Evolutionary conservation across 768 basidiomycete species (phyloP), one percentile per base, ranked within the genome.

Genomic region (Inosperma sp.): DNA sequence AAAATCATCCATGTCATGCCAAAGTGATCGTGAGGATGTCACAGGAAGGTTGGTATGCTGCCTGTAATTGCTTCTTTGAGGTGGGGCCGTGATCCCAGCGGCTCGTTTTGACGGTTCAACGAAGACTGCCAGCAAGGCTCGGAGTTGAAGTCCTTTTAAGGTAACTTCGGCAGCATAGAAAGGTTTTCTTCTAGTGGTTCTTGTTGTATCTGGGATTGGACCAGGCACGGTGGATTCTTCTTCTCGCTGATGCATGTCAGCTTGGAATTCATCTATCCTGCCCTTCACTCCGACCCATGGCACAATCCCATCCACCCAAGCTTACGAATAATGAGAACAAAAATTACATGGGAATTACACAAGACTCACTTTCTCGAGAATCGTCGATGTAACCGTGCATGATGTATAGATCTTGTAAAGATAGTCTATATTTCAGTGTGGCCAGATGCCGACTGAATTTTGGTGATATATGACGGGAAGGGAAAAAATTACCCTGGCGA

Each of bases 241-340:
- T 54, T 88, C 86, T 44, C 93, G 78, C 68, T 96, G 93, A 65
- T 97, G 94, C 71, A 94, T 78, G 62, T 97, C 94, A 37, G 87
- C 90, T 55, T 87, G 84, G 62, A 96, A 83, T 41, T 82, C 79
- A 29, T 84, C 82, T 30, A 94, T 80, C 60, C 83, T 77, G 14
- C 82, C 88, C 65, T 97, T 98, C 30, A 94, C 72, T 3, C 93
- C 94, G 29, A 96, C 79, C 65, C 85, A 85, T 10, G 83, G 80
- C 3, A 86, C 84, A 35, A 84, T 77, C 7, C 93, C 92, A 57
- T 83, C 77, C 6, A 73, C 71, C 92, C 92, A 94, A 19, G 88
- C 85, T 79, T 58, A 8, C 39, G 35, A 25, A 30, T 30, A 34
- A 46, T 56, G 35, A 33, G 48, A 34, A 50, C 14, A 27, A 49